Evolutionary conservation across 768 basidiomycete species (phyloP).

Genomic region (Stropharia rugosoannulata): DNA sequence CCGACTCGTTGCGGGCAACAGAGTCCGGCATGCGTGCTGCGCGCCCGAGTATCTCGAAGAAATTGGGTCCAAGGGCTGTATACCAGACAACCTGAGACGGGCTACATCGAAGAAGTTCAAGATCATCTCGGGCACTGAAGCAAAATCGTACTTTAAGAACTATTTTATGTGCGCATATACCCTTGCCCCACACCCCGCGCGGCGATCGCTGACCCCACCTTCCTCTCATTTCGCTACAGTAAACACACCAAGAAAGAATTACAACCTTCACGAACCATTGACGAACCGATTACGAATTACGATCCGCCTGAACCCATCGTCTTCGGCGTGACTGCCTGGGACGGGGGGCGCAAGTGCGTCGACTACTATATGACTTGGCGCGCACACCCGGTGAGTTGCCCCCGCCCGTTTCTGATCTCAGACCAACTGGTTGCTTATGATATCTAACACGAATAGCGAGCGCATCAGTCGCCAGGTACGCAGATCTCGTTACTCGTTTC

Average conservation of each 20-base stretch:
- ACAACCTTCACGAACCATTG: constrained; percentile 16
- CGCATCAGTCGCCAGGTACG: constrained; percentile 21
- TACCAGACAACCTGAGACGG: constrained; percentile 27
- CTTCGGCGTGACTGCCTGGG: constrained; percentile 42
- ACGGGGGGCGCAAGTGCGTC: constrained; percentile 38
- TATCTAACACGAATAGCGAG: constrained; percentile 15
- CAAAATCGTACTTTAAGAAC: constrained; percentile 37
- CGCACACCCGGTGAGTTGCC: constrained; percentile 34
- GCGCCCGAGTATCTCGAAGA: constrained; percentile 45
- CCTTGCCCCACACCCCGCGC: not conserved
- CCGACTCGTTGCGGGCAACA: constrained; percentile 31
- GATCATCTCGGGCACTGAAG: constrained; percentile 41
- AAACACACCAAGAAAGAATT: constrained; percentile 18
- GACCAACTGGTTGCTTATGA: not conserved
- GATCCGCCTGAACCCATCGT: constrained; percentile 34
- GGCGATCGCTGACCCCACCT: not conserved
- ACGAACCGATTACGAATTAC: constrained; percentile 15
- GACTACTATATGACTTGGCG: constrained; percentile 55
- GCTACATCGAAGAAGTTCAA: constrained; percentile 35
- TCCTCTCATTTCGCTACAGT: constrained; percentile 8
- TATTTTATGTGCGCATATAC: constrained; percentile 36
- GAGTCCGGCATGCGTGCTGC: constrained; percentile 41
- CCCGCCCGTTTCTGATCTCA: not conserved
- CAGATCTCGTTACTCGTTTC: not conserved
- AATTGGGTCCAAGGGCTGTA: constrained; percentile 29